A percentile compares a stretch with the other conserved stretches of the same genome.
These are phyloP conservation scores for Aspergillus ibericus DNA, from an alignment of 2,329 filamentous ascomycete species.

Conservation along the genomic window DNA sequence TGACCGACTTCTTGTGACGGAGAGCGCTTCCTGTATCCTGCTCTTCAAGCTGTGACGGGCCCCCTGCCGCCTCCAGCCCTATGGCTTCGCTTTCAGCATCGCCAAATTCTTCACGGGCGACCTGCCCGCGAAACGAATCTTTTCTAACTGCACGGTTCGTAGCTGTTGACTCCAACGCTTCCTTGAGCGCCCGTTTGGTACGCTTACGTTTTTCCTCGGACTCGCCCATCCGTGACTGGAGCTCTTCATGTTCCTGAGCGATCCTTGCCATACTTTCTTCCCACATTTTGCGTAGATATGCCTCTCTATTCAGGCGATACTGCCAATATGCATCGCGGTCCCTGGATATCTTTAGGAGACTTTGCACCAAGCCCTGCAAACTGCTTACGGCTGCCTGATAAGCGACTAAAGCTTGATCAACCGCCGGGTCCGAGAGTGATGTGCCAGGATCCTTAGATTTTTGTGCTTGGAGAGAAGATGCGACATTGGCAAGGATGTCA, in stretches of 20 bases:
- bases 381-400: conserved; percentile 90
- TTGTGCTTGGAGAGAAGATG: conserved; percentile 74
- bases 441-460: conserved; percentile 67
- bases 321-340: conserved; percentile 98
- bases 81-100: conserved; percentile 38
- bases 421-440: conserved; percentile 72
- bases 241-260: conserved; percentile 87
- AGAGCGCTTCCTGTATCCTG: conserved; percentile 22
- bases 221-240: conserved; percentile 84
- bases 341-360: conserved; percentile 85
- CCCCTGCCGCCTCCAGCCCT: conserved; percentile 11
- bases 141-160: conserved; percentile 40
- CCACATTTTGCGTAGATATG: conserved; percentile 92
- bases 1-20: conserved; percentile 63
- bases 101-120: conserved; percentile 35
- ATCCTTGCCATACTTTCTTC: conserved; percentile 98
- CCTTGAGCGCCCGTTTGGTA: conserved; percentile 84
- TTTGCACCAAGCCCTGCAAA: conserved; percentile 77
- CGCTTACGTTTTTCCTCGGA: conserved; percentile 86
- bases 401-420: conserved; percentile 74
- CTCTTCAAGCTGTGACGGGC: conserved; percentile 10
- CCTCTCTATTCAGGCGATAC: conserved; percentile 86
- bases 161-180: conserved; percentile 67
- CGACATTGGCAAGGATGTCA: conserved; percentile 83
- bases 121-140: conserved; percentile 29